Conservation (phyloP, 768 basidiomycete species). For the Termitomyces sp. region DNA sequence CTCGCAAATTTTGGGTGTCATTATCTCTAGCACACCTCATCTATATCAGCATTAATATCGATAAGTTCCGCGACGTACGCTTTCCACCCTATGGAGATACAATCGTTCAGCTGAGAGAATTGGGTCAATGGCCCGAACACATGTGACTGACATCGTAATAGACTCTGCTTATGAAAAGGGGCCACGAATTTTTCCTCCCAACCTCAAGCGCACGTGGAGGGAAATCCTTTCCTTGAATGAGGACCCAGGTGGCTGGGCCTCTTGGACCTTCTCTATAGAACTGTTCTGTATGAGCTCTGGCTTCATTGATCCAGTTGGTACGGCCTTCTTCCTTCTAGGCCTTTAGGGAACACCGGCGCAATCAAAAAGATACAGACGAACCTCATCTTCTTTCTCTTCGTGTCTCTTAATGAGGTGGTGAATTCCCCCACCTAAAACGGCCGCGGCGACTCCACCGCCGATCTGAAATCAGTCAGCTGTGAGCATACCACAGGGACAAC, state of each 20-base stretch:
- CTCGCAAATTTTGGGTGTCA: conserved; percentile 46
- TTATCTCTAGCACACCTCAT: conserved; percentile 39
- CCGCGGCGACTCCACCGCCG: conserved; percentile 50
- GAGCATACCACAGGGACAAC: neutral
- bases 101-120: neutral
- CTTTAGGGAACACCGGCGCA: neutral
- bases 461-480: conserved; percentile 34
- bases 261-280: conserved; percentile 39
- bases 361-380: conserved; percentile 13
- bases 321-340: conserved; percentile 41
- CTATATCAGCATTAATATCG: conserved; percentile 16
- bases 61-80: conserved; percentile 39
- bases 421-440: conserved; percentile 2
- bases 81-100: conserved; percentile 40
- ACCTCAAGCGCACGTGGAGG: conserved; percentile 54
- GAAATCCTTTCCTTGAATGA: conserved; percentile 53
- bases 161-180: conserved; percentile 54
- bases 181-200: conserved; percentile 46
- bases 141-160: conserved; percentile 46
- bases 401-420: conserved; percentile 24
- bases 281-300: conserved; percentile 45
- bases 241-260: conserved; percentile 57
- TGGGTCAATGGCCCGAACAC: neutral
- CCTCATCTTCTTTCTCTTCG: conserved; percentile 54
- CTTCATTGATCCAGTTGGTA: conserved; percentile 51